Conservation (phyloP, 768 basidiomycete genomes). For the Hirschioporus abietinus region DNA sequence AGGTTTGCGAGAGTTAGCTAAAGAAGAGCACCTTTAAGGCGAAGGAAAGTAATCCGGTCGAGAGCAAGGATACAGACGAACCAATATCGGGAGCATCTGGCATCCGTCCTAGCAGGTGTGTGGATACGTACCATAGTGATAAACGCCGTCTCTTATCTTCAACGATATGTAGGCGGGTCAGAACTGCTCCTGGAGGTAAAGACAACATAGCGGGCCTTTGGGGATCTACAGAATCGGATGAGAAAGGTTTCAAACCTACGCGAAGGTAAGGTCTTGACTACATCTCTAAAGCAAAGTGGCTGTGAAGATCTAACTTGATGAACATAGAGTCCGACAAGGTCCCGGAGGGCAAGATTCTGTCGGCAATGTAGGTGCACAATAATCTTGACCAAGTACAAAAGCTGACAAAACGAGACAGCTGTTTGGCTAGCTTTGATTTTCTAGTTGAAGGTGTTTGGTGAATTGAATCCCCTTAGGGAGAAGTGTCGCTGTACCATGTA, state of each 20-base stretch:
- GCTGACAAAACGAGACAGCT: not conserved
- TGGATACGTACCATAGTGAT: not conserved
- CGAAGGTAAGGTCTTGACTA: constrained; percentile 45
- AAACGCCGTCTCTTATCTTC: not conserved
- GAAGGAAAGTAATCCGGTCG: not conserved
- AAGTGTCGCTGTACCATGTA: not conserved
- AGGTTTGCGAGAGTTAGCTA: not conserved
- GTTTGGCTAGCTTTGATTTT: not conserved
- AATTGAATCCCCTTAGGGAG: too few relatives aligned
- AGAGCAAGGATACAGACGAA: constrained; percentile 10
- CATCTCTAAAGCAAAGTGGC: not conserved
- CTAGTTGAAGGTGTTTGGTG: too few relatives aligned
- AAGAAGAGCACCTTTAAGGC: not conserved
- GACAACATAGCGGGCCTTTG: constrained; percentile 29
- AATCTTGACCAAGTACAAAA: not conserved
- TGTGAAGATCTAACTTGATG: not conserved
- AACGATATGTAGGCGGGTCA: constrained; percentile 24
- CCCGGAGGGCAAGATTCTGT: constrained; percentile 67
- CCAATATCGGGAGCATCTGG: constrained; percentile 26
- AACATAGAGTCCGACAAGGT: constrained; percentile 53
- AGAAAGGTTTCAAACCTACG: constrained; percentile 58
- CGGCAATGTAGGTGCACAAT: constrained; percentile 28
- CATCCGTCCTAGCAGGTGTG: constrained; percentile 49
- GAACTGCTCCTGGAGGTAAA: constrained; percentile 26
- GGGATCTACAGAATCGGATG: constrained; percentile 31